Evolutionary conservation across 805 yeast species (phyloP), one percentile per base, ranked within the genome.

Genomic region (Phaffomyces thermotolerans): DNA sequence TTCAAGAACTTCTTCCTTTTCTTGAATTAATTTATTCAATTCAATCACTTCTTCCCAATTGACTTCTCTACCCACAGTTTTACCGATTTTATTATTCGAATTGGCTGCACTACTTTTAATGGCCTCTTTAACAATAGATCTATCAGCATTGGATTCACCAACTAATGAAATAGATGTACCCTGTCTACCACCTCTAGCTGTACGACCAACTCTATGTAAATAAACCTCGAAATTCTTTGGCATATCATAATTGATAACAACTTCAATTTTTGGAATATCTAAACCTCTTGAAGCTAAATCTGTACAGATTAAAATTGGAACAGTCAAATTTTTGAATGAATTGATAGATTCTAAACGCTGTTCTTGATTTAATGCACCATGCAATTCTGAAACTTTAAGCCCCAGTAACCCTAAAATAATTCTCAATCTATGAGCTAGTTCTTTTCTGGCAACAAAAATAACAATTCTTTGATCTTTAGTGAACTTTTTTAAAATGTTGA

Each of bases 281-380:
- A 93, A 75, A 75, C 99, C 99, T 78, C 99, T 85, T 25, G 99
- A 91, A 2, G 99, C 99, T 63, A 93, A 76, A 75, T 93, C 99
- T 1, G 99, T 93, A 81, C 98, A 93, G 34, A 93, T 73, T 46
- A 93, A 71, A 9, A 91, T 79, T 2, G 98, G 95, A 29, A 90
- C 95, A 4, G 78, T 76, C 51, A 88, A 71, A 50, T 78, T 79
- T 55, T 87, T 88, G 70, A 93, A 93, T 46, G 81, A 84, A 10
- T 80, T 84, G 37, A 93, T 85, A 57, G 85, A 84, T 48, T 75
- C 75, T 52, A 91, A 72, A 72, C 99, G 91, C 66, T 93, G 98
- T 52, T 93, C 98, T 67, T 93, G 95, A 1, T 87, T 73, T 55
- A 85, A 69, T 6, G 91, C 79, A 56, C 95, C 95, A 62, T 85